Base-by-base conservation (phyloP, 1,284 basidiomycete species). In the Thecaphora thlaspeos region DNA sequence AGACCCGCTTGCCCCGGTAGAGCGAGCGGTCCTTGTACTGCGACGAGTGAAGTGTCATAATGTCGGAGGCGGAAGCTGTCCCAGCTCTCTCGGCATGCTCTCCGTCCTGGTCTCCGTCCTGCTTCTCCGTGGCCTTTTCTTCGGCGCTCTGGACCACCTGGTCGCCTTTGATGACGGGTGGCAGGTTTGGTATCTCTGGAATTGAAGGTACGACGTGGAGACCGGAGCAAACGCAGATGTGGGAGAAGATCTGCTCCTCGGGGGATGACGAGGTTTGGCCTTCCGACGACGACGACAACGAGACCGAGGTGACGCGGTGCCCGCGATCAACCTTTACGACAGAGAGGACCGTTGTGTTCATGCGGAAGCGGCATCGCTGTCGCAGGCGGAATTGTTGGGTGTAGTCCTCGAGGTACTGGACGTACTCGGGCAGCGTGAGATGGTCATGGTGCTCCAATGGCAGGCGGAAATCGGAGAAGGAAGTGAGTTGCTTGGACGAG, bases 381-480 rank as follows among this genome's bases (percentile, higher is more conserved):
- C 81, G 74, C 2, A 79, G 61, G 2, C 75, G 57, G 69, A 85
- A 86, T 48, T 83, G 78, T 1, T 75, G 55, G 22, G 80, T 79
- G 68, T 87, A 87, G 21, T 77, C 79, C 36, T 81, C 71, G 23
- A 87, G 81, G 72, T 87, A 86, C n/a, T 80, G 68, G 36, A 85
- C 83, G 69, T 85, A 87, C 73, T 84, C 73, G 17, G 70, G 68
- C n/a, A 86, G 70, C 0, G 83, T 83, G 22, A 86, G 79, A 68
- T 87, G 85, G 71, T 87, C 86, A 1, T 81, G 78, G 55, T 84
- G 81, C 10, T 80, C 75, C 23, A 83, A 71, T 11, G 83, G 83
- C 26, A 84, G 68, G 5, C 85, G 82, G 70, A 84, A 86, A 75
- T 87, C 86, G 36, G 83, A 84, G 76, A 86, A 87, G 51, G 82